Evolutionary conservation across 371 early-diverging fungal genomes (phyloP).

Genomic region (Mucor irregularis): DNA sequence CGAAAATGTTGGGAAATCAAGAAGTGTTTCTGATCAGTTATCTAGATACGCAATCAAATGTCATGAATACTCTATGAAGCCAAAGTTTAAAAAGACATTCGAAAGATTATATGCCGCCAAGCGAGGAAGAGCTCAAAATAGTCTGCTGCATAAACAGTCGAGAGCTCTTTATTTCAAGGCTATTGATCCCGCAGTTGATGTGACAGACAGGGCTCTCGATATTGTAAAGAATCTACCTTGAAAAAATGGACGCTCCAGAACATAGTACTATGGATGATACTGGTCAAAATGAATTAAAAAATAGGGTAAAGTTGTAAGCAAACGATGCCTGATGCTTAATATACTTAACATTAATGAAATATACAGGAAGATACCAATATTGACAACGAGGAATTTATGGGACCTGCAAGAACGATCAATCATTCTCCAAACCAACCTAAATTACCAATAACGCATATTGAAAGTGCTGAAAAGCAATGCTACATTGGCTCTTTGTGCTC

Average conservation of each 20-base stretch:
- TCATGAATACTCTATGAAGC: constrained; percentile 4
- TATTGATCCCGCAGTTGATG: constrained; percentile 5
- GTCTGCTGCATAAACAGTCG: neutral
- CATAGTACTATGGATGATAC: neutral
- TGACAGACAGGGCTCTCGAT: constrained; percentile 12
- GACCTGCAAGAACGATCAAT: constrained; percentile 12
- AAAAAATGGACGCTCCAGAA: constrained; percentile 7
- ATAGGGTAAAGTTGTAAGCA: constrained; percentile 14
- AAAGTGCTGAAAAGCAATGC: constrained; percentile 4
- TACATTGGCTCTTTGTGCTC: too few relatives aligned
- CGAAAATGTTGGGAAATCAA: constrained; percentile 11
- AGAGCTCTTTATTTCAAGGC: constrained; percentile 4
- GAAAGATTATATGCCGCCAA: constrained; percentile 10
- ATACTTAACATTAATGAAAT: constrained; percentile 14
- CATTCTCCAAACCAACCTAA: constrained; percentile 11
- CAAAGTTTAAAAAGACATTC: constrained; percentile 7
- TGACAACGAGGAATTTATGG: constrained; percentile 10
- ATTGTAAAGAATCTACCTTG: constrained; percentile 11
- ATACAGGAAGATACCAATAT: constrained; percentile 11
- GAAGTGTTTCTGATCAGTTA: constrained; percentile 4
- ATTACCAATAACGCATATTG: constrained; percentile 8
- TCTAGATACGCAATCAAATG: constrained; percentile 14
- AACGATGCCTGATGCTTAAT: constrained; percentile 6
- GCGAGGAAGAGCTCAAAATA: constrained; percentile 7
- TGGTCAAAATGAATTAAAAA: neutral